Evolutionary conservation across 441 rosid species (phyloP).

Genomic region (Hypseocharis bilobata): DNA sequence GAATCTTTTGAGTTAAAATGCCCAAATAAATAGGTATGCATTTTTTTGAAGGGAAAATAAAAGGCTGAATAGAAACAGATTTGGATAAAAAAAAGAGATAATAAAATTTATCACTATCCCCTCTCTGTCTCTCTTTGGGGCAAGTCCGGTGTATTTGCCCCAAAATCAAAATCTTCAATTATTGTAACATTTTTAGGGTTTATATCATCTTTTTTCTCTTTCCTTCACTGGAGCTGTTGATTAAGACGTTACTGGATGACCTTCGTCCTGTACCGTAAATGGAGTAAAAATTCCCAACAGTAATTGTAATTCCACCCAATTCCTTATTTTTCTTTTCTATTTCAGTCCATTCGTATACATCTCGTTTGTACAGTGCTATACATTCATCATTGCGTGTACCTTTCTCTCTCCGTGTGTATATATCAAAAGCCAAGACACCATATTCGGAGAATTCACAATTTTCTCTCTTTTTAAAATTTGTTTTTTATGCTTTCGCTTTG

Average conservation of each 20-base stretch:
- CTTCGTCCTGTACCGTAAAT: neutral
- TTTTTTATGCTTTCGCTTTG: no score
- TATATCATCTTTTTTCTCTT: no score
- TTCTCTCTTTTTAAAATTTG: no score
- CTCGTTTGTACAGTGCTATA: neutral
- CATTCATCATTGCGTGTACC: neutral
- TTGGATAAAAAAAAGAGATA: no score
- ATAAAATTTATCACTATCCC: no score
- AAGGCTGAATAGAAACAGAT: no score
- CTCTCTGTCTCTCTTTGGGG: slow-evolving; percentile 4
- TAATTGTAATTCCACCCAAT: neutral
- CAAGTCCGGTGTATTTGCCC: neutral
- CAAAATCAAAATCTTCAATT: neutral
- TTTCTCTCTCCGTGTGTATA: neutral
- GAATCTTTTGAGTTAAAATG: no score
- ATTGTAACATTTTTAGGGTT: neutral
- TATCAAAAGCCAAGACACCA: neutral
- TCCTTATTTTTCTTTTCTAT: neutral
- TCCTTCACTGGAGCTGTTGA: no score
- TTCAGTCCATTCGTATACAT: neutral
- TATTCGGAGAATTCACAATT: neutral
- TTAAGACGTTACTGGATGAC: neutral
- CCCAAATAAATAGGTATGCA: no score
- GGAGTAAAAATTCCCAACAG: no score
- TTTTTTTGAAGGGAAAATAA: no score